Percentiles rank a stretch among this genome's conserved stretches.
These are phyloP conservation scores for Lipomyces sp. DNA, from an alignment of 805 yeast genomes.

Conservation along the genomic window DNA sequence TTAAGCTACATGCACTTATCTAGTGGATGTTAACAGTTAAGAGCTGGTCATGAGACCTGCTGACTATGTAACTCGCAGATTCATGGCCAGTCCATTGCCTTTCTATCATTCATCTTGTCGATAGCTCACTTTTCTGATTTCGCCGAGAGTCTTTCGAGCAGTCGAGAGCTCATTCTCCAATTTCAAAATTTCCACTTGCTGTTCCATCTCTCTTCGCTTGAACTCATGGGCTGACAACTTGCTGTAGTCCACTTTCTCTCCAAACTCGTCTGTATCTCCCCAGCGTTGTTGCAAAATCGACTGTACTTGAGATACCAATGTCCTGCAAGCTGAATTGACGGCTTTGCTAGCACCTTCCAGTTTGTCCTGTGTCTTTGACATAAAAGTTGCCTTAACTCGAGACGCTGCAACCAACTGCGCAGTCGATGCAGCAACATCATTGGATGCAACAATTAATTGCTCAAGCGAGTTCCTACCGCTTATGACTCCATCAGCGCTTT, in stretches of 20 bases:
- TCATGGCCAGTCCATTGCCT: no score
- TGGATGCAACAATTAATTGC: constrained; percentile 83
- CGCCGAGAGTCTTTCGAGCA: constrained; percentile 80
- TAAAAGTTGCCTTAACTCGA: constrained; percentile 73
- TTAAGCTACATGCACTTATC: no score
- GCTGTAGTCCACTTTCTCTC: constrained; percentile 56
- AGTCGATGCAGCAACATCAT: constrained; percentile 88
- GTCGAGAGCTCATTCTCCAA: constrained; percentile 66
- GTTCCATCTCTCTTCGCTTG: constrained; percentile 85
- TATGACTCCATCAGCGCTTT: constrained; percentile 82
- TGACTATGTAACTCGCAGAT: no score
- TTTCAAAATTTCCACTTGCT: constrained; percentile 83
- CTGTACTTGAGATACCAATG: constrained; percentile 69
- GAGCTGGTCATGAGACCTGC: no score
- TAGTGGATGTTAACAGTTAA: no score
- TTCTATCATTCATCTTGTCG: constrained; percentile 47
- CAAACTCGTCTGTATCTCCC: constrained; percentile 37
- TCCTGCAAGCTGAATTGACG: constrained; percentile 73
- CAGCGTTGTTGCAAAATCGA: constrained; percentile 46
- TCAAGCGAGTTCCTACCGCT: constrained; percentile 64
- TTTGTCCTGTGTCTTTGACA: constrained; percentile 71
- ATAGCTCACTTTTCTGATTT: constrained; percentile 76
- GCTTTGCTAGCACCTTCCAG: constrained; percentile 65
- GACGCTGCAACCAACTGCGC: constrained; percentile 91
- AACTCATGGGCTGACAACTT: constrained; percentile 72